A percentile compares a stretch with the other conserved stretches of the same genome.
These are phyloP conservation scores for Scheffersomyces illinoinensis DNA, from an alignment of 1,139 yeast species.

Conservation along the genomic window DNA sequence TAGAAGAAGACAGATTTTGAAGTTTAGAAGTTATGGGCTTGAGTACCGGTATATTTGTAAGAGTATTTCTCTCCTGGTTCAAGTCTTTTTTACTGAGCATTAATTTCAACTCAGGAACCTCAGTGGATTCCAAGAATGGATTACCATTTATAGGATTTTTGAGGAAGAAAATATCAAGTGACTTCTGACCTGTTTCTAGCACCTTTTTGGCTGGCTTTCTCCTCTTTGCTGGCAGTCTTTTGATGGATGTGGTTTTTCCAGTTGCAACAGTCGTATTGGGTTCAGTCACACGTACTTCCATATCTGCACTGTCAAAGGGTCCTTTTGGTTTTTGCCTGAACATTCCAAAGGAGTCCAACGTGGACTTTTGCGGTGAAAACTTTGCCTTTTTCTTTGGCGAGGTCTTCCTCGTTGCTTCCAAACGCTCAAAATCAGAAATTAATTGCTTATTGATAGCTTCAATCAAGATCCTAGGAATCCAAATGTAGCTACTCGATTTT, in stretches of 20 bases:
- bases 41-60: not conserved
- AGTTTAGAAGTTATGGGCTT: not conserved
- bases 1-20: not conserved
- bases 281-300: not conserved
- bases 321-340: not conserved
- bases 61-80: not conserved
- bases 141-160: not conserved
- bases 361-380: conserved; percentile 11
- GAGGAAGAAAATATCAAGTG: not conserved
- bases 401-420: conserved; percentile 1
- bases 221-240: not conserved
- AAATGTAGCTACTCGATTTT: conserved; percentile 2
- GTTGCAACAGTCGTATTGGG: not conserved
- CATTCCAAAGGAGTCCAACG: conserved; percentile 8
- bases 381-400: conserved; percentile 6
- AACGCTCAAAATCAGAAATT: conserved; percentile 6
- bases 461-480: conserved; percentile 15
- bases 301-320: not conserved
- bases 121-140: not conserved
- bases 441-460: conserved; percentile 7
- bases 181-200: not conserved
- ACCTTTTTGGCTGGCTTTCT: not conserved
- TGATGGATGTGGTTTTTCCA: not conserved
- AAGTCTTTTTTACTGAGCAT: not conserved
- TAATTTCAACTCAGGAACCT: not conserved